Evolutionary conservation across 352 stramenopile species (phyloP).

Genomic region (Pythium aphanidermatum): DNA sequence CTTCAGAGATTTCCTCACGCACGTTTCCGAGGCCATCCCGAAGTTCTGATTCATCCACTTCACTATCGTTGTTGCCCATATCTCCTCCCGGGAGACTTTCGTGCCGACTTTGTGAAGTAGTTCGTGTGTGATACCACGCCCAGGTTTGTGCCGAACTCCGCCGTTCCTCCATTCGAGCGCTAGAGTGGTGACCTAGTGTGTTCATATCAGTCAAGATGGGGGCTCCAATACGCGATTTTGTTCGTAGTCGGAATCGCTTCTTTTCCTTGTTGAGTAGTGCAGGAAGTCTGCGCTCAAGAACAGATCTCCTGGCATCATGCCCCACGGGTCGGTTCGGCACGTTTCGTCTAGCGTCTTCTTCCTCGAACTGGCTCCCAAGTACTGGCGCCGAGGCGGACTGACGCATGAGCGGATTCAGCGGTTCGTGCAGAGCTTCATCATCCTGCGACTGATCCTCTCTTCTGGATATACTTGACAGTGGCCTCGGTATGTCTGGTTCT

Average conservation of each 20-base stretch:
- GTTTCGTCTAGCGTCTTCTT: constrained; percentile 3
- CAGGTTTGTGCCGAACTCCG: constrained; percentile 47
- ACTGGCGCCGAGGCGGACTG: no score
- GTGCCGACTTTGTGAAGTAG: not conserved
- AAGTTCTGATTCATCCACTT: constrained; percentile 7
- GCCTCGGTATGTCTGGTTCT: no score
- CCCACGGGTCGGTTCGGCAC: no score
- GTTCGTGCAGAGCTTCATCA: no score
- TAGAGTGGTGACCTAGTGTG: constrained; percentile 41
- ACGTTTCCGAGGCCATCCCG: constrained; percentile 6
- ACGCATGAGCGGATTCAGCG: no score
- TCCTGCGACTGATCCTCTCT: no score
- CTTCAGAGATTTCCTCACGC: not conserved
- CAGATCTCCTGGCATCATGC: no score
- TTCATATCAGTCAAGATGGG: constrained; percentile 19
- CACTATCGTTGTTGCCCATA: constrained; percentile 5
- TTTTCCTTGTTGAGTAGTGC: constrained; percentile 12
- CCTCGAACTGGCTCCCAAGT: no score
- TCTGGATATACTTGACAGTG: no score
- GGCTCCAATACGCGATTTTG: constrained; percentile 35
- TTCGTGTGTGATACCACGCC: constrained; percentile 29
- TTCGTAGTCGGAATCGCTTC: constrained; percentile 1
- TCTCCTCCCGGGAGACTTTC: not conserved
- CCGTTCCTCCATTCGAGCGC: constrained; percentile 42
- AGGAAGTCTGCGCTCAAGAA: constrained; percentile 3